Evolutionary conservation across 2,329 filamentous ascomycete species (phyloP).

Genomic region (Blastomyces percursus): DNA sequence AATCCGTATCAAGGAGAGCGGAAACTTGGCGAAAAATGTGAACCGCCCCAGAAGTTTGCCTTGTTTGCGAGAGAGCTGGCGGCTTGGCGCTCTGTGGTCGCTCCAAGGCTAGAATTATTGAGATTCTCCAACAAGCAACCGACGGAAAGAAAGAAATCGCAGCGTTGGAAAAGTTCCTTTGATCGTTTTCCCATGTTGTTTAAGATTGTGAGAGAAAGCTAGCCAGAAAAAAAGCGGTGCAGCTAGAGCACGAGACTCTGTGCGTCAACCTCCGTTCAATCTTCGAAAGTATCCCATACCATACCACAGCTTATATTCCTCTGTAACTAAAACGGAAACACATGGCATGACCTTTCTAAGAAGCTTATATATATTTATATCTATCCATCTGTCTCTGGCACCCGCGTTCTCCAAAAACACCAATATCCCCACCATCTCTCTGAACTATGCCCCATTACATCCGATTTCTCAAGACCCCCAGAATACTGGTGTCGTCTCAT

Average conservation of each 20-base stretch:
- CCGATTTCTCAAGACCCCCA: slow-evolving; percentile 56
- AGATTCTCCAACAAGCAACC: not conserved
- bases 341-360: not conserved
- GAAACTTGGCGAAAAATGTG: not conserved
- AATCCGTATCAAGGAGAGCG: not conserved
- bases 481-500: slow-evolving; percentile 24
- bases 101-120: not conserved
- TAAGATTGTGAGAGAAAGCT: too few species aligned
- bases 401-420: not conserved
- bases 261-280: not conserved
- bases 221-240: not conserved
- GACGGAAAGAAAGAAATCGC: not conserved
- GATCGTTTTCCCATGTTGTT: not conserved
- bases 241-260: not conserved
- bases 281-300: not conserved
- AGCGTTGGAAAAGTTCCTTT: not conserved
- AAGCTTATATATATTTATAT: not conserved
- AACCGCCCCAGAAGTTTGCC: not conserved
- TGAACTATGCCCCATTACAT: slow-evolving; percentile 48
- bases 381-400: not conserved
- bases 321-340: too few species aligned
- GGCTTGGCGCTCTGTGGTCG: too few species aligned
- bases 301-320: too few species aligned
- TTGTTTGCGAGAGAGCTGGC: not conserved
- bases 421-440: slow-evolving; percentile 19